Conservation (phyloP, 1,284 basidiomycete species). For the Heterobasidion parviporum region DNA sequence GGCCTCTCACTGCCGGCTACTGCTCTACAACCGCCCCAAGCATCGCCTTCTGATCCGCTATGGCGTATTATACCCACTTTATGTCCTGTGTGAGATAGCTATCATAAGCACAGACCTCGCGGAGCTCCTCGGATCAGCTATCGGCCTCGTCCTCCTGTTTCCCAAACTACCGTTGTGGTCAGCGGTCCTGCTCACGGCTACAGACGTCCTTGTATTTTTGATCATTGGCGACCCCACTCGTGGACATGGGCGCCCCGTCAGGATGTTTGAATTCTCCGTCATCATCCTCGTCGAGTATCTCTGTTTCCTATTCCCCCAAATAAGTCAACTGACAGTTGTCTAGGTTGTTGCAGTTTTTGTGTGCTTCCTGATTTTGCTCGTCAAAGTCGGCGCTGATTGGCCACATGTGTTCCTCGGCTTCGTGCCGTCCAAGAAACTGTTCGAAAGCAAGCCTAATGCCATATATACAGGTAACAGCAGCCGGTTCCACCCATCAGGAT, state of each 20-base stretch:
- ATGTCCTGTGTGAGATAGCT: conserved; percentile 68
- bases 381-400: conserved; percentile 73
- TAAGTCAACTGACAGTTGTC: conserved; percentile 1
- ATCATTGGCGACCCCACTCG: conserved; percentile 53
- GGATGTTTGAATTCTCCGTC: conserved; percentile 62
- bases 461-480: conserved; percentile 67
- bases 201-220: conserved; percentile 77
- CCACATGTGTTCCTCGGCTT: conserved; percentile 77
- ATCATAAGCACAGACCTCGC: conserved; percentile 76
- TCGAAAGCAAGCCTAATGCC: conserved; percentile 48
- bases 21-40: conserved; percentile 59
- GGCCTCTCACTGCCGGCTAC: conserved; percentile 66
- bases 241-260: conserved; percentile 37
- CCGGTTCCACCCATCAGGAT: background rate
- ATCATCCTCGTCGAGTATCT: conserved; percentile 28
- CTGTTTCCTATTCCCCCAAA: background rate
- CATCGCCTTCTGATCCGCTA: conserved; percentile 56
- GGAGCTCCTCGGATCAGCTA: conserved; percentile 74
- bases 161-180: conserved; percentile 75
- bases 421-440: conserved; percentile 66
- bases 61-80: conserved; percentile 65
- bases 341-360: conserved; percentile 76
- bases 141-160: conserved; percentile 77
- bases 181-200: conserved; percentile 76
- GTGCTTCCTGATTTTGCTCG: conserved; percentile 80